A percentile compares a stretch with the other conserved stretches of the same genome.
Conservation (phyloP, 1,284 basidiomycete species). For the Caloboletus inedulis region DNA sequence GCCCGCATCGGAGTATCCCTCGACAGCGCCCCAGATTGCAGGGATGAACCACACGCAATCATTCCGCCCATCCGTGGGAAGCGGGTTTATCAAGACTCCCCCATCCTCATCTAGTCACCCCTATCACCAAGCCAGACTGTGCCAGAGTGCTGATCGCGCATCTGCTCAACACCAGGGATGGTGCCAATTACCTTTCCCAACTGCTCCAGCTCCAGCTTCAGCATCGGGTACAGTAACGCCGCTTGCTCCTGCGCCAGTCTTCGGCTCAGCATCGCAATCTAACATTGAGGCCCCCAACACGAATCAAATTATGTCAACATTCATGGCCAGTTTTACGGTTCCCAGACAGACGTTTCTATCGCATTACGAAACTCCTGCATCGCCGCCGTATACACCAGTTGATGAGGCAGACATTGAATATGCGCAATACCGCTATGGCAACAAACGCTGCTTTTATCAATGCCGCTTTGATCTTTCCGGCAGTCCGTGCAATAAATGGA, state of each 20-base stretch:
- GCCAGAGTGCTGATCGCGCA: constrained; percentile 11
- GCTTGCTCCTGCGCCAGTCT: neutral
- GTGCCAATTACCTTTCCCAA: neutral
- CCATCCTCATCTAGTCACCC: constrained; percentile 14
- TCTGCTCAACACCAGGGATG: constrained; percentile 6
- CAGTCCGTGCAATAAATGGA: constrained; percentile 25
- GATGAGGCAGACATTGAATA: constrained; percentile 25
- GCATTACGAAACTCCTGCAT: neutral
- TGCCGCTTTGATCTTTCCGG: constrained; percentile 29
- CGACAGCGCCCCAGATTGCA: neutral
- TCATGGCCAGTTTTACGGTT: neutral
- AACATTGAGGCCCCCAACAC: neutral
- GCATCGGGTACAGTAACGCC: neutral
- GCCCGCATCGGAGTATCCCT: neutral
- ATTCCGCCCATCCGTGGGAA: constrained; percentile 2
- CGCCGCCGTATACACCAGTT: neutral
- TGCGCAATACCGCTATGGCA: constrained; percentile 16
- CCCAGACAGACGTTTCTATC: neutral
- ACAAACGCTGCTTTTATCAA: constrained; percentile 20
- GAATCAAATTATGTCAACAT: constrained; percentile 4
- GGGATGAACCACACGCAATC: constrained; percentile 7
- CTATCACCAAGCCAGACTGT: constrained; percentile 16
- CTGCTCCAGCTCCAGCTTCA: neutral
- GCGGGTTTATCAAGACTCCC: constrained; percentile 1
- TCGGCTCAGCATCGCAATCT: constrained; percentile 3